These are phyloP conservation scores for Cadophora luteo-olivacea DNA, from an alignment of 2,329 filamentous ascomycete genomes.

Conservation along the genomic window DNA sequence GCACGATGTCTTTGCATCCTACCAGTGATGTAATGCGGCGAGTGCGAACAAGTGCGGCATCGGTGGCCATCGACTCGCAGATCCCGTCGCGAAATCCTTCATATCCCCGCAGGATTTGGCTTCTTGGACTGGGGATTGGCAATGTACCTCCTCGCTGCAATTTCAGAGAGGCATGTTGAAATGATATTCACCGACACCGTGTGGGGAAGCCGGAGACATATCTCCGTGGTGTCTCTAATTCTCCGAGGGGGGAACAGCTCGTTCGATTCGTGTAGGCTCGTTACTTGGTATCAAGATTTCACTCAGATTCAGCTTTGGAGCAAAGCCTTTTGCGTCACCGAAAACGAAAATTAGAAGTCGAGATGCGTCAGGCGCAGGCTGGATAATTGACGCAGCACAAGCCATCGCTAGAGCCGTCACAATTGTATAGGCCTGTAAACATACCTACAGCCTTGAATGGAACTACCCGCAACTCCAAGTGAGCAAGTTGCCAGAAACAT, in stretches of 20 bases:
- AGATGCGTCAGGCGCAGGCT: neutral
- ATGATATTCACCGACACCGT: neutral
- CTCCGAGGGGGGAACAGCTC: no score
- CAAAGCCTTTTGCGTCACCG: neutral
- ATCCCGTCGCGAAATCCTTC: no score
- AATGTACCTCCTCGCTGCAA: neutral
- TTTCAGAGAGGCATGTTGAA: no score
- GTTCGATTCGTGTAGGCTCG: neutral
- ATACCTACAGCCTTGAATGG: neutral
- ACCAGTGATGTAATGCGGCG: no score
- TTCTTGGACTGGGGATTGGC: neutral
- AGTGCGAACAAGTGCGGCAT: no score
- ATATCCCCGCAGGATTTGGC: no score
- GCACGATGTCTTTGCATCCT: no score
- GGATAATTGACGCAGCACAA: neutral
- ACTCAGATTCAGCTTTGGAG: neutral
- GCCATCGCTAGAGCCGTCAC: neutral
- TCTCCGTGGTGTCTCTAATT: neutral
- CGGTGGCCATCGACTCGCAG: no score
- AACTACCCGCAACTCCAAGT: neutral
- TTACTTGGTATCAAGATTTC: neutral
- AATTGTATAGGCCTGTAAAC: neutral
- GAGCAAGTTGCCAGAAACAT: neutral
- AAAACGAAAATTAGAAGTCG: neutral
- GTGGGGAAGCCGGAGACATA: neutral